phyloP scores from a whole-genome alignment of 1,139 yeast species.

The Saccharomyces pastorianus region DNA sequence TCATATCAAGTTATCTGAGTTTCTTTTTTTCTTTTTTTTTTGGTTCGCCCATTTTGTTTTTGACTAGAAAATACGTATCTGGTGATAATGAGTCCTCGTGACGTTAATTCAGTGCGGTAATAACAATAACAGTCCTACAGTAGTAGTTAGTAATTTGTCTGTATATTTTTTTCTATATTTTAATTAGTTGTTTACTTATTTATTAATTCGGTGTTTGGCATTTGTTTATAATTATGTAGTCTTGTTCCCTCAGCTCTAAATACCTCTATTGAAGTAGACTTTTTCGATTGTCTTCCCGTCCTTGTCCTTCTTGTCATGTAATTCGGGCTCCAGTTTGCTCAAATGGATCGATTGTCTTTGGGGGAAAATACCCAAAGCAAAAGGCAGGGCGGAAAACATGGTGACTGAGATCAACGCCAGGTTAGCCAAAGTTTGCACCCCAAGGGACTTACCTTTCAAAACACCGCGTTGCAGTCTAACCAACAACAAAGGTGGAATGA shows the following conservation, averaged over 20 bases:
- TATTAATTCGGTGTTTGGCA: not conserved
- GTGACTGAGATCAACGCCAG: conserved; percentile 80
- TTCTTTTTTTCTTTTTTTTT: not conserved
- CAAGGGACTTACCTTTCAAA: conserved; percentile 57
- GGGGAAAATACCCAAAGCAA: conserved; percentile 93
- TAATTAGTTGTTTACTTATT: no score
- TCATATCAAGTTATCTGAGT: not conserved
- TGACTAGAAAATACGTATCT: not conserved
- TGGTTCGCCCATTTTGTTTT: not conserved
- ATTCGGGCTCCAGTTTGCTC: conserved; percentile 51
- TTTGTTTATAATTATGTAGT: not conserved
- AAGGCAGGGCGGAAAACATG: conserved; percentile 80
- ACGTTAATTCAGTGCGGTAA: no score
- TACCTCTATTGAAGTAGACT: conserved; percentile 89
- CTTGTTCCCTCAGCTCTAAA: conserved; percentile 33
- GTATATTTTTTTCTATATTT: no score
- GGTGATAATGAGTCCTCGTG: no score
- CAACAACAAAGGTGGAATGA: conserved; percentile 77
- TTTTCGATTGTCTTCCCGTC: conserved; percentile 51
- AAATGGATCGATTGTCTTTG: conserved; percentile 64
- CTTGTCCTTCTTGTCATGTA: conserved; percentile 52
- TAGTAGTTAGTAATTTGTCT: not conserved
- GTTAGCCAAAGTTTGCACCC: conserved; percentile 61
- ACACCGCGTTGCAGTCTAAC: conserved; percentile 65
- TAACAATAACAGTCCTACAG: no score